Evolutionary conservation across 495 filamentous ascomycete species (phyloP).

Genomic region (Cercophora newfieldiana): DNA sequence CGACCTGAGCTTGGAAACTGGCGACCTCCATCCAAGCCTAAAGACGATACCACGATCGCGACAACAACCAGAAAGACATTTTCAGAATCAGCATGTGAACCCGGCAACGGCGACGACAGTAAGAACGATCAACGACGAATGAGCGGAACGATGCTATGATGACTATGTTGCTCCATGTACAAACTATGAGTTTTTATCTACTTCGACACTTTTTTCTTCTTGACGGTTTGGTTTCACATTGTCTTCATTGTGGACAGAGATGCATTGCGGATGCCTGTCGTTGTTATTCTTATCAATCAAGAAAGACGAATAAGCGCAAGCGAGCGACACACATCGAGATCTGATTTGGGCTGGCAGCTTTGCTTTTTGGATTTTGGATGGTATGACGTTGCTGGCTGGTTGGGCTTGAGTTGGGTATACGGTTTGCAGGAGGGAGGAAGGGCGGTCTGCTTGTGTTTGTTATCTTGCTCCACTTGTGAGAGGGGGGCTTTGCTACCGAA

Average conservation of each 20-base stretch:
- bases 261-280: background rate
- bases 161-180: background rate
- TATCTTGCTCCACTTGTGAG: background rate
- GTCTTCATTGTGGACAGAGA: background rate
- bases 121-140: background rate
- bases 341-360: background rate
- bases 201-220: background rate
- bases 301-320: background rate
- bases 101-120: background rate
- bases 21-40: background rate
- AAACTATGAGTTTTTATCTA: background rate
- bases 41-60: background rate
- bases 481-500: background rate
- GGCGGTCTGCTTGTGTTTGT: background rate
- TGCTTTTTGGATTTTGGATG: background rate
- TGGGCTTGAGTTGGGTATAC: background rate
- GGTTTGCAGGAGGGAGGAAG: background rate
- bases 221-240: background rate
- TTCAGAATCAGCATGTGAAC: background rate
- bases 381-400: background rate
- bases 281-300: background rate
- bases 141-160: background rate
- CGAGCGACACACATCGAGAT: background rate
- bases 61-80: background rate
- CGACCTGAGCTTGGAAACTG: conserved; percentile 14